Evolutionary conservation across 768 basidiomycete species (phyloP).

Genomic region (Podaxis sp.): DNA sequence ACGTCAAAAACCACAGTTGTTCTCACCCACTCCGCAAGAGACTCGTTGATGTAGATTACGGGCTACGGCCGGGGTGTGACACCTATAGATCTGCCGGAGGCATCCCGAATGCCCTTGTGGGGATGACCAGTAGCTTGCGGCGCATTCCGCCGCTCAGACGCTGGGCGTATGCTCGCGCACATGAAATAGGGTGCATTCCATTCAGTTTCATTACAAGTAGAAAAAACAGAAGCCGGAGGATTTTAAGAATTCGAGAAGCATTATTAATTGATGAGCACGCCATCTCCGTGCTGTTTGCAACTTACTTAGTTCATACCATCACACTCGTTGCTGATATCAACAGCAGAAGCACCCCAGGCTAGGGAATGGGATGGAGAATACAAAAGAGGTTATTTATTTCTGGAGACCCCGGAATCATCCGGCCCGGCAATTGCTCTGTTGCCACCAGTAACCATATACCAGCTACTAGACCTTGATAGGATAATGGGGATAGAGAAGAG

Average conservation of each 20-base stretch:
- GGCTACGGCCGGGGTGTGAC: neutral
- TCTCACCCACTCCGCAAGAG: neutral
- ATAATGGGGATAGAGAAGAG: too few relatives aligned
- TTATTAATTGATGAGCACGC: neutral
- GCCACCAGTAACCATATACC: neutral
- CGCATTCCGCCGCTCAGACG: neutral
- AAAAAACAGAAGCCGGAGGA: conserved; percentile 5
- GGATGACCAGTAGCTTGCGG: neutral
- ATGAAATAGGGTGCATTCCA: neutral
- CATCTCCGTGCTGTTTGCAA: conserved; percentile 3
- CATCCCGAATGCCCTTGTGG: neutral
- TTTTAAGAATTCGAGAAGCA: neutral
- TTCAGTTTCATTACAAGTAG: neutral
- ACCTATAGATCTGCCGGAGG: neutral
- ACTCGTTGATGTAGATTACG: neutral
- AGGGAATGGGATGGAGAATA: neutral
- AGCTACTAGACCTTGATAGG: too few relatives aligned
- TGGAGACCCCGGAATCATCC: neutral
- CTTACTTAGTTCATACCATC: neutral
- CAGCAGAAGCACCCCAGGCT: neutral
- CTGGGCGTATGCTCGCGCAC: neutral
- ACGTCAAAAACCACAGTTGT: neutral
- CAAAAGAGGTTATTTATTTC: neutral
- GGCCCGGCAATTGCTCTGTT: neutral
- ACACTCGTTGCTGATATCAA: neutral